These are phyloP conservation scores for Nannizzia gypsea DNA, from an alignment of 2,329 filamentous ascomycete genomes.

Conservation along the genomic window DNA sequence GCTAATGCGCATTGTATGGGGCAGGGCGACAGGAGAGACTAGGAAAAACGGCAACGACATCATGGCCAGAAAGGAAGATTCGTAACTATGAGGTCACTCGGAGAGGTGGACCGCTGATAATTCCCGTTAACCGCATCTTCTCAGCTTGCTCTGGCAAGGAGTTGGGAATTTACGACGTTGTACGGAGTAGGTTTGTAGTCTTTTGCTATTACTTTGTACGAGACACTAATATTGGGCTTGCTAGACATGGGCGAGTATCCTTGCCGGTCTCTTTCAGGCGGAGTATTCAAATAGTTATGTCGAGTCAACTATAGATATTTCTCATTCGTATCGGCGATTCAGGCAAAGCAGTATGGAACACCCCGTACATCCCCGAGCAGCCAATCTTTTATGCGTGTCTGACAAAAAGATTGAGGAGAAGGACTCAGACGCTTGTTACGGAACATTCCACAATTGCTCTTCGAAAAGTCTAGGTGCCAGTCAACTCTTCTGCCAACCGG, in stretches of 20 bases:
- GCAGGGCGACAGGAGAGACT: background rate
- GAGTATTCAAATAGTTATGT: background rate
- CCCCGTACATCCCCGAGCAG: background rate
- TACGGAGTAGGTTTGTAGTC: background rate
- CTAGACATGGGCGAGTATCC: background rate
- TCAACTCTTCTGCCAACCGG: background rate
- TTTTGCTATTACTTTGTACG: too few species aligned
- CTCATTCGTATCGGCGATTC: background rate
- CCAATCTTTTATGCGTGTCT: background rate
- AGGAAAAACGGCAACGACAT: background rate
- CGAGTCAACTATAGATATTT: background rate
- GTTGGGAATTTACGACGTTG: background rate
- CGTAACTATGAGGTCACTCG: background rate
- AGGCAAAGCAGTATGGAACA: background rate
- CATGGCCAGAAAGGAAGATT: background rate
- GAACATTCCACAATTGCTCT: background rate
- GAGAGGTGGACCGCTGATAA: background rate
- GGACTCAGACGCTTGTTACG: background rate
- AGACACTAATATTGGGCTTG: too few species aligned
- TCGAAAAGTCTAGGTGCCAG: background rate
- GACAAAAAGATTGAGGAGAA: background rate
- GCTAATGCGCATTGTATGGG: background rate
- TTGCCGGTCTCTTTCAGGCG: background rate
- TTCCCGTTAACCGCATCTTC: background rate
- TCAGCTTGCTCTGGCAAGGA: background rate